Percentiles rank a stretch among this genome's conserved stretches.
phyloP scores from a whole-genome alignment of 495 filamentous ascomycete genomes.

The Barbatosphaeria neglecta region DNA sequence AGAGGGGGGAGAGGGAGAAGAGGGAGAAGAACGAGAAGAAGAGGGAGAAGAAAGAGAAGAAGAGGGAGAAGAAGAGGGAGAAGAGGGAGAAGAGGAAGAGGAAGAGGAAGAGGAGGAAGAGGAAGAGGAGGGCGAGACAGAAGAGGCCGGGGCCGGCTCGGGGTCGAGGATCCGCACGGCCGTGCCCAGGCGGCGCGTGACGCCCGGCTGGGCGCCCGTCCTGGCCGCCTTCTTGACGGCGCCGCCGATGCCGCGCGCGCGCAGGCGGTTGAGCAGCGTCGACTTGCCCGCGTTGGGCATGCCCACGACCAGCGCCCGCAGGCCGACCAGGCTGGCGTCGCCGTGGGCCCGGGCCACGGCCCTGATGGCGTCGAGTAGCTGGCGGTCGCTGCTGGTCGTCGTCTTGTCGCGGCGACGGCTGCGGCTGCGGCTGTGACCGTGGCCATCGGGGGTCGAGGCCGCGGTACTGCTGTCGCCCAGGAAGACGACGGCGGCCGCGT shows the following conservation, averaged over 20 bases:
- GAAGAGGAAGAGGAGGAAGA: no score
- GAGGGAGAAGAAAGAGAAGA: no score
- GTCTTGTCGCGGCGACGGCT: conserved; percentile 18
- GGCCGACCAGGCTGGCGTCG: conserved; percentile 36
- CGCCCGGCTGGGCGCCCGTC: conserved; percentile 78
- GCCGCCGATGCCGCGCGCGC: conserved; percentile 44
- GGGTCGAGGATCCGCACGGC: conserved; percentile 69
- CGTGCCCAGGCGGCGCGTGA: conserved; percentile 75
- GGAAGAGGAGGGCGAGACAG: no score
- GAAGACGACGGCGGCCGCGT: conserved; percentile 46
- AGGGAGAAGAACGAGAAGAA: no score
- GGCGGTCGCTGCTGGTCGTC: background rate
- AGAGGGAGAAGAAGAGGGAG: no score
- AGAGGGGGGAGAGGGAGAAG: no score
- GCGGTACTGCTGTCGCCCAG: conserved; percentile 29
- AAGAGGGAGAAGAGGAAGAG: no score
- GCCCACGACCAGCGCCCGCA: conserved; percentile 76
- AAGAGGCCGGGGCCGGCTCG: no score
- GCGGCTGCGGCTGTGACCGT: conserved; percentile 18
- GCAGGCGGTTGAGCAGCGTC: conserved; percentile 77
- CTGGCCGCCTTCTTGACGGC: conserved; percentile 52
- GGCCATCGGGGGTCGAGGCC: no score
- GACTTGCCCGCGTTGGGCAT: conserved; percentile 97
- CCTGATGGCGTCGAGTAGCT: conserved; percentile 22
- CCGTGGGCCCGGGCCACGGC: conserved; percentile 18